Percentiles rank a stretch among this genome's conserved stretches.
phyloP scores from a whole-genome alignment of 2,329 filamentous ascomycete genomes.

The Fusarium sp. region DNA sequence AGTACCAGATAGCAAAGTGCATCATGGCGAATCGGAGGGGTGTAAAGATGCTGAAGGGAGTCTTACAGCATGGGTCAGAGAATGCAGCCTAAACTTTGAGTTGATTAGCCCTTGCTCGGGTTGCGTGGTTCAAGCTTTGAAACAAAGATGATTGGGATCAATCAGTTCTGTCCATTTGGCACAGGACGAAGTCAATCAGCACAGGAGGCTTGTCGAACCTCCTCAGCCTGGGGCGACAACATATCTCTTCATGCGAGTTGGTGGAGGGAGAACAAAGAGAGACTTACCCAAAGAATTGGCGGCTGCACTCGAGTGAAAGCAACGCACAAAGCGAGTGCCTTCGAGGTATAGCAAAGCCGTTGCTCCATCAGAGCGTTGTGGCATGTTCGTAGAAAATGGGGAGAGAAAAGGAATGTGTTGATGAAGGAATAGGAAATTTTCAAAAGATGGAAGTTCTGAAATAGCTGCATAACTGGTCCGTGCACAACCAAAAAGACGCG shows the following conservation, averaged over 20 bases:
- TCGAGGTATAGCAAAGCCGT: constrained; percentile 7
- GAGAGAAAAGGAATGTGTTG: constrained; percentile 22
- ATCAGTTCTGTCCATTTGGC: constrained; percentile 65
- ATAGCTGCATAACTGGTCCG: constrained; percentile 32
- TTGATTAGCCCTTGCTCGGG: constrained; percentile 32
- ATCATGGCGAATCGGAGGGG: constrained; percentile 45
- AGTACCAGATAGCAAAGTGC: constrained; percentile 52
- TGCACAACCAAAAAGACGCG: constrained; percentile 25
- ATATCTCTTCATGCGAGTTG: constrained; percentile 53
- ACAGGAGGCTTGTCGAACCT: constrained; percentile 57
- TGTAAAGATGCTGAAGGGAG: not conserved
- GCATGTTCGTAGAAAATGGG: constrained; percentile 1
- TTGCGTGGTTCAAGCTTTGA: not conserved
- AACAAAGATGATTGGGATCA: constrained; percentile 23
- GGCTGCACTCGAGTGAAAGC: not conserved
- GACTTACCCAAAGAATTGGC: constrained; percentile 29
- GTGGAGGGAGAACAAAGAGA: not conserved
- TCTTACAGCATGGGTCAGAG: constrained; percentile 16
- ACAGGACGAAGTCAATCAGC: constrained; percentile 62
- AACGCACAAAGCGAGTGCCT: not conserved
- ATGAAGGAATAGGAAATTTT: constrained; percentile 37
- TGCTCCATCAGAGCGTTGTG: not conserved
- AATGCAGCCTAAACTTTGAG: constrained; percentile 20
- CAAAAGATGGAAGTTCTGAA: constrained; percentile 38
- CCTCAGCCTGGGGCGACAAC: constrained; percentile 61